These are phyloP conservation scores for Lactarius indigo DNA, from an alignment of 768 basidiomycete species.

Conservation along the genomic window DNA sequence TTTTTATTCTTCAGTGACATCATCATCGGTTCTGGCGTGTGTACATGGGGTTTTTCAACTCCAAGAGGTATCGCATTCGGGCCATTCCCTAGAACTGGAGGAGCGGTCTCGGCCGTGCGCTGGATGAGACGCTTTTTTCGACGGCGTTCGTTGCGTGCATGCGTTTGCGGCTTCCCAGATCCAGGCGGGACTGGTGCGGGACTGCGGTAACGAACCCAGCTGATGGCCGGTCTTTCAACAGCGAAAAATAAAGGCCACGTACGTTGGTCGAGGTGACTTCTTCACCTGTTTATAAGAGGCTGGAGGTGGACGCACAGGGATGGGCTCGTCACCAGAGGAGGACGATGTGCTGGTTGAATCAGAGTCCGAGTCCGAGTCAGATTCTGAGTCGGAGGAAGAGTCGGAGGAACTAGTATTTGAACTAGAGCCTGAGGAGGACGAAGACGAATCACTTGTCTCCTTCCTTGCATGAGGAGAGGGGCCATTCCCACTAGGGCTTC, in stretches of 20 bases:
- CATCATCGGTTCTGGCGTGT: constrained; percentile 35
- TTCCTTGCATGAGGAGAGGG: background rate
- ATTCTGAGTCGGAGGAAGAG: constrained; percentile 26
- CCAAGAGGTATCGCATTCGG: constrained; percentile 48
- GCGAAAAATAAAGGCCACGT: background rate
- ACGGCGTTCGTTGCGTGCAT: constrained; percentile 54
- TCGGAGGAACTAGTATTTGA: constrained; percentile 22
- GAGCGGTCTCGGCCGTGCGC: constrained; percentile 22
- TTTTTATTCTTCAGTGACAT: constrained; percentile 67
- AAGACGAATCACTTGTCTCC: background rate
- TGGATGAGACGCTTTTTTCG: constrained; percentile 43
- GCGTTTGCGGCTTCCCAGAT: constrained; percentile 54
- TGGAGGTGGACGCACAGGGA: background rate
- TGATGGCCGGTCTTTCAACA: background rate
- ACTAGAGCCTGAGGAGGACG: constrained; percentile 6
- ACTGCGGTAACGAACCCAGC: constrained; percentile 16
- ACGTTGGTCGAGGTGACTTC: constrained; percentile 7
- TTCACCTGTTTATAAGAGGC: background rate
- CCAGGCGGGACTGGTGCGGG: constrained; percentile 49
- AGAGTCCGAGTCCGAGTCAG: constrained; percentile 30
- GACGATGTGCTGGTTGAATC: constrained; percentile 28
- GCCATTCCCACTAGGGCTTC: background rate
- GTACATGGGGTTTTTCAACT: constrained; percentile 2
- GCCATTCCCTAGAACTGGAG: constrained; percentile 33
- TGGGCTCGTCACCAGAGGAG: constrained; percentile 18